phyloP scores from a whole-genome alignment of 2,329 filamentous ascomycete species.

The Colletotrichum lentis region DNA sequence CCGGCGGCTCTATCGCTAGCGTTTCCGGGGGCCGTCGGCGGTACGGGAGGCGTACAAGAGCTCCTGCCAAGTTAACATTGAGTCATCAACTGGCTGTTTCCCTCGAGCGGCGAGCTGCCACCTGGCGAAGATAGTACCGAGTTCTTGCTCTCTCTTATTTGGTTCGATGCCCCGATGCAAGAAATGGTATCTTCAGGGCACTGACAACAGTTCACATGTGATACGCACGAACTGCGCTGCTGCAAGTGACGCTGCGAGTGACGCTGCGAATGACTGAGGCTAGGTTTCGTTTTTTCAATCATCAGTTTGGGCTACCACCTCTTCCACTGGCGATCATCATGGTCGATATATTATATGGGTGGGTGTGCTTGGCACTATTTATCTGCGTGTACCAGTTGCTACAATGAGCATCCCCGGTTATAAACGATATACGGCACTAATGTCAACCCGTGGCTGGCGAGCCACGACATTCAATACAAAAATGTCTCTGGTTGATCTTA shows the following conservation, averaged over 20 bases:
- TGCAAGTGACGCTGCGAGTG: background rate
- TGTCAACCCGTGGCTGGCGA: conserved; percentile 15
- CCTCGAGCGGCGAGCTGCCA: conserved; percentile 5
- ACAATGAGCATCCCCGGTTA: background rate
- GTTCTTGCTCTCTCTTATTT: background rate
- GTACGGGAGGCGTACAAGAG: background rate
- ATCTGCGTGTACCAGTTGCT: background rate
- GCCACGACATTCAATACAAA: conserved; percentile 1
- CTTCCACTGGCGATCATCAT: background rate
- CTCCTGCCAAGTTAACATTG: conserved; percentile 11
- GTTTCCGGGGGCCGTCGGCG: conserved; percentile 30
- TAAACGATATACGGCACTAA: background rate
- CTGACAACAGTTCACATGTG: background rate
- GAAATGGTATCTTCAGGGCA: background rate
- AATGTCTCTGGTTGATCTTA: conserved; percentile 10
- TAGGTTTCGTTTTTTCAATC: background rate
- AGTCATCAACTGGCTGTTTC: background rate
- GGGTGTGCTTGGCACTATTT: background rate
- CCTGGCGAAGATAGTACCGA: conserved; percentile 21
- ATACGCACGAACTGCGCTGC: background rate
- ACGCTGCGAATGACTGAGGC: background rate
- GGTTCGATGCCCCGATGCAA: conserved; percentile 1
- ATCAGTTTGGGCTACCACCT: background rate
- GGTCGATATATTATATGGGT: background rate
- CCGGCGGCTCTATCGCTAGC: conserved; percentile 33